Evolutionary conservation across 192 early-diverging fungal species (phyloP).

Genomic region (Thamnidium elegans): DNA sequence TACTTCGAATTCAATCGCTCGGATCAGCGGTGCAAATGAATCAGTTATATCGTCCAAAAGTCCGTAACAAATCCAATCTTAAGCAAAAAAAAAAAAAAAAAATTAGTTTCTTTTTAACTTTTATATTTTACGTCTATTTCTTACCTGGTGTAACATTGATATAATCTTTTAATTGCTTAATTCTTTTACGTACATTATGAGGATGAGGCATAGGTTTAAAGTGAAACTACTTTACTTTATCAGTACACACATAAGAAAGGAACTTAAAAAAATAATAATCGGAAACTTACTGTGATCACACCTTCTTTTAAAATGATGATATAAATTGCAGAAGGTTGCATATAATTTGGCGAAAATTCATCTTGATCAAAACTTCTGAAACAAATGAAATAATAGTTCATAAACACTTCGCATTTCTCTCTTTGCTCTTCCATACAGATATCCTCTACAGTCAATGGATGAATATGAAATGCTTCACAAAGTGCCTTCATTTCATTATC

Average conservation of each 20-base stretch:
- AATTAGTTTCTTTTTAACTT: no score
- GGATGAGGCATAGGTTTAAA: constrained; percentile 75
- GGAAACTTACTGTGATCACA: constrained; percentile 58
- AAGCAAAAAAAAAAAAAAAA: not conserved
- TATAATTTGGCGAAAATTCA: constrained; percentile 57
- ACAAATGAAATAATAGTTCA: constrained; percentile 92
- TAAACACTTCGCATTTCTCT: constrained; percentile 92
- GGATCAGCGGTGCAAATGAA: constrained; percentile 83
- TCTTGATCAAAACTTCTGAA: constrained; percentile 80
- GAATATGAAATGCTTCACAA: constrained; percentile 64
- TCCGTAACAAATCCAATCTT: constrained; percentile 97
- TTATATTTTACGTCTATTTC: not conserved
- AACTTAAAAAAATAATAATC: not conserved
- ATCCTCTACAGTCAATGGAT: constrained; percentile 88
- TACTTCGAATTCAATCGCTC: constrained; percentile 91
- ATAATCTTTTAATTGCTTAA: constrained; percentile 83
- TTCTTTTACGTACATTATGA: constrained; percentile 79
- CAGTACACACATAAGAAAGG: not conserved
- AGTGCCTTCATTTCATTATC: constrained; percentile 57
- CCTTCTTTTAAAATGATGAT: constrained; percentile 68
- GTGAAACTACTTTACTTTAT: constrained; percentile 63
- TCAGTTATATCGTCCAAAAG: constrained; percentile 96
- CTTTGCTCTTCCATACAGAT: constrained; percentile 85
- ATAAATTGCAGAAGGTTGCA: constrained; percentile 67
- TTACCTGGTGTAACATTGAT: constrained; percentile 78